Evolutionary conservation across 768 basidiomycete species (phyloP), one percentile per base, ranked within the genome.

Genomic region (Termitomyces sp.): DNA sequence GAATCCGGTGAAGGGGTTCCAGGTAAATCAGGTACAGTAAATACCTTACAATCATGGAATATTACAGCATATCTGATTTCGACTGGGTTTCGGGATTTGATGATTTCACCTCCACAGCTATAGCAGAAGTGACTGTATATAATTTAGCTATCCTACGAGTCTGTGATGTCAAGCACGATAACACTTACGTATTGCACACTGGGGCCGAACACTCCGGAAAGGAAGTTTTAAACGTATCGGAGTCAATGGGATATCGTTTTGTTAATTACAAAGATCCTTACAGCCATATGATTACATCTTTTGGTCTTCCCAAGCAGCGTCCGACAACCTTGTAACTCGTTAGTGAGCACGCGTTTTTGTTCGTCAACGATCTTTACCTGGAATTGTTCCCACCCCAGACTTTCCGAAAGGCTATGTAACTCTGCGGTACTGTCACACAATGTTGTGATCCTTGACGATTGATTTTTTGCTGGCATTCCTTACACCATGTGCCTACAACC

Each of bases 271-370:
- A 30, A 30, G 30, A 20, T 30, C 27, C 82, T 71, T 33, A 83
- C 84, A 60, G 76, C 72, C 79, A 86, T 86, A 67, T 86, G 83
- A 58, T 84, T 79, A 56, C 84, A 86, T 3, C 84, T 84, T 20
- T 67, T 68, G 13, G 73, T 73, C 63, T 82, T 86, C 57, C 73
- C 77, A n/a, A 82, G 77, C 2, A 81, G 77, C 7, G 81, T 80
- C 48, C 67, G 64, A 62, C 80, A 81, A 12, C 77, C 78, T 80
- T 31, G n/a, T 42, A 37, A 75, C 24, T 44, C 31, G 44, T 47
- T 4, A 30, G 27, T 41, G 3, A 20, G 27, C 3, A 30, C 16
- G 3, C 7, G 27, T n/a, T 27, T 27, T n/a, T n/a, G 16, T 13
- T 41, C 18, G 18, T 41, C 37, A 13, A 41, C 9, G 24, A 24